phyloP scores from a whole-genome alignment of 345 rosid genomes.

The Corchorus capsularis region DNA sequence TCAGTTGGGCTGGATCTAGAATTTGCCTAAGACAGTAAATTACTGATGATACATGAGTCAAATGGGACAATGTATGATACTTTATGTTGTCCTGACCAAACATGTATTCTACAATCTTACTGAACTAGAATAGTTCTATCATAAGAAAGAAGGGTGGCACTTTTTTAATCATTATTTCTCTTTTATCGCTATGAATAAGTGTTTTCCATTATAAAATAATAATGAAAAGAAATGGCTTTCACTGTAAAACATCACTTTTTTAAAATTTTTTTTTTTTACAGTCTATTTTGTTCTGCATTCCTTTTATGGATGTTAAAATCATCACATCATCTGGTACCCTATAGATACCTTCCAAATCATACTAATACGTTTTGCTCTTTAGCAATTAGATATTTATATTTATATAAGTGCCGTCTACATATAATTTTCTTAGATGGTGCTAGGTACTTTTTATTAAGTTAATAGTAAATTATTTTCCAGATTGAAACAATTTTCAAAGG shows the following conservation, averaged over 20 bases:
- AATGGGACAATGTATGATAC: neutral
- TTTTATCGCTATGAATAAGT: neutral
- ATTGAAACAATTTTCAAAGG: constrained; percentile 79
- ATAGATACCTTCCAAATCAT: neutral
- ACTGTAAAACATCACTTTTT: neutral
- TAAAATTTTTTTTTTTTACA: neutral
- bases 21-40: neutral
- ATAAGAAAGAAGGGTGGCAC: neutral
- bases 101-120: neutral
- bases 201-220: neutral
- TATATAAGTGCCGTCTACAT: neutral
- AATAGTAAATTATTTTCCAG: constrained; percentile 40
- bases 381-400: neutral
- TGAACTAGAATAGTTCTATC: constrained; percentile 10
- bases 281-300: neutral
- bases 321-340: neutral
- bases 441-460: constrained; percentile 3
- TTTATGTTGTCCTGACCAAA: neutral
- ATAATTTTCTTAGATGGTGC: neutral
- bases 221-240: neutral
- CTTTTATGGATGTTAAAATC: neutral
- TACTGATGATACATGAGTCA: constrained; percentile 3
- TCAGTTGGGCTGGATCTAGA: constrained; percentile 5
- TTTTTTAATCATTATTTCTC: neutral
- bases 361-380: constrained; percentile 9